Evolutionary conservation across 495 filamentous ascomycete species (phyloP), one percentile per base, ranked within the genome.

Genomic region (Neurospora intermedia): DNA sequence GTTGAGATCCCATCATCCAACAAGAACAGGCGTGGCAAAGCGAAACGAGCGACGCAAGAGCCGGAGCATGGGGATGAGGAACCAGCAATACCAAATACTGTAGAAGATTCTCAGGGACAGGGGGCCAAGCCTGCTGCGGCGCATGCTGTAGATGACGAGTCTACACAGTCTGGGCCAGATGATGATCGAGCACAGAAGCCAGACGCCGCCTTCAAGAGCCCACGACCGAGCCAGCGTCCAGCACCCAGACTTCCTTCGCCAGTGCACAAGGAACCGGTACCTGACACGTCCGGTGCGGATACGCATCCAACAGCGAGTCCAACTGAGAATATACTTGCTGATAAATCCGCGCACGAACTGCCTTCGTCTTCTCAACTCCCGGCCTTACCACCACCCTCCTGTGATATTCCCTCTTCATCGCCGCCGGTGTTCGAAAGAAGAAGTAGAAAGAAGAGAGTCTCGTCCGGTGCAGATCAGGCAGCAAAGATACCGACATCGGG

Each of bases 221-320:
- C 77, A n/a, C 48, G 70, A 18, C 54, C 76, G 18, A 71, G 43
- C 43, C 70, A 66, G 35, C 72, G 42, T 42, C 69, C 70, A 2
- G 62, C 70, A 20, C 62, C 38, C 9, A 48, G 62, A 4, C 8
- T 4, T 18, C 23, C 4, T 35, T 66, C 54, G 15, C 27, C 54
- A 66, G 2, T 66, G 18, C 27, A 35, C 13, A 31, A 66, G 3
- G 18, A 18, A 35, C 6, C 1, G 27, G 0, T 6, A 35, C 13
- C 13, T 66, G 70, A 74, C 18, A 62, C 62, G 5, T 73, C 74
- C 9, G 74, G 75, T 35, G 78, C 59, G 18, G 83, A 81, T 8
- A 81, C 76, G 1, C 82, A 82, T 11, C 84, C 82, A 3, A 82
- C 82, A 70, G 84, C 83, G 6, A 84, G 82, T 54, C 84, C 82